Evolutionary conservation across 2,329 filamentous ascomycete genomes (phyloP), one percentile per base, ranked within the genome.

Genomic region (Pestalotiopsis sp.): DNA sequence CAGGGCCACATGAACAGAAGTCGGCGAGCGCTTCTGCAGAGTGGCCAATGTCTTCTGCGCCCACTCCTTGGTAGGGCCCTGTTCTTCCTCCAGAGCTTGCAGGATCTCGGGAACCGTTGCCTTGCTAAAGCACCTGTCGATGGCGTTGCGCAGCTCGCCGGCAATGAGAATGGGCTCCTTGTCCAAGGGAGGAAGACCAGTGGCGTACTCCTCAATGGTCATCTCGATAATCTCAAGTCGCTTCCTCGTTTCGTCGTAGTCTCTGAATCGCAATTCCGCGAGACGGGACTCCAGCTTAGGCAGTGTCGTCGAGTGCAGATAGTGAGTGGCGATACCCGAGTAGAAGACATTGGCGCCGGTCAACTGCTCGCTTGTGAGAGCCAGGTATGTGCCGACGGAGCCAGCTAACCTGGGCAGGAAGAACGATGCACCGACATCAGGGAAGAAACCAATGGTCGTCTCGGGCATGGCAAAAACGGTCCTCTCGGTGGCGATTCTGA

Each of bases 391-490:
- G 68, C 96, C 96, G 68, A 97, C 82, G 69, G 90, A 85, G 64
- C 96, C 96, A 75, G 97, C 90, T 86, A 99, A 90, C 71, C 94
- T 88, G 17, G 96, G 93, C 66, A 99, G 86, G 86, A 98, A 98
- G 85, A 98, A 99, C 12, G 93, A 97, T 39, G 92, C 97, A 70
- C 96, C 96, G 63, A 99, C 96, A 77, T 99, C 97, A 6, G 97
- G 96, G 86, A 99, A 99, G 86, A 98, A 98, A 52, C 96, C 96
- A 77, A 99, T 99, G 9, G 90, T 97, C 3, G 96, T 99, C 84
- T 99, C 96, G 38, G 96, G 96, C 96, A 99, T 99, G 74, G 97
- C 95, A 77, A 99, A 98, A 62, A 97, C 83, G 5, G 96, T 99
- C 78, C 92, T 92, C 82, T 99, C 96, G 2, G 96, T 99, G 49